A percentile compares a stretch with the other conserved stretches of the same genome.
phyloP scores from a whole-genome alignment of 2,329 filamentous ascomycete genomes.

The Aureobasidium zeae region DNA sequence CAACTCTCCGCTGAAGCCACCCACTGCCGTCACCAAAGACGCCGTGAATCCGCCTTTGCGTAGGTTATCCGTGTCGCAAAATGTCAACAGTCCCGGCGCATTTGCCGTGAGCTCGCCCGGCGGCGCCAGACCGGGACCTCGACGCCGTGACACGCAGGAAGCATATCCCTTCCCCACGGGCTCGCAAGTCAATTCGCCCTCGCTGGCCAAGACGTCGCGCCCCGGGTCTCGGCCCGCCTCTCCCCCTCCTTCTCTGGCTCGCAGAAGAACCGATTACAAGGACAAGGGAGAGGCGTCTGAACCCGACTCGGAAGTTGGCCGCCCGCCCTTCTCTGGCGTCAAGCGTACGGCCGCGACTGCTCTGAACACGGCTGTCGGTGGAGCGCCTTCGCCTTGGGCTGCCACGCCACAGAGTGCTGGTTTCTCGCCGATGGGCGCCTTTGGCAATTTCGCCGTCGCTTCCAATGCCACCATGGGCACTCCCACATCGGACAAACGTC shows the following conservation, averaged over 20 bases:
- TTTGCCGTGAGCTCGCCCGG: constrained; percentile 68
- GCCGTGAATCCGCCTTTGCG: constrained; percentile 55
- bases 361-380: constrained; percentile 41
- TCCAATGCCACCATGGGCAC: constrained; percentile 39
- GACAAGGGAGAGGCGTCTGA: constrained; percentile 34
- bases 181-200: constrained; percentile 41
- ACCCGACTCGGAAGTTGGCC: constrained; percentile 26
- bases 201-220: constrained; percentile 37
- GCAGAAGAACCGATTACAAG: constrained; percentile 54
- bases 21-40: constrained; percentile 55
- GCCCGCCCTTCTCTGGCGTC: constrained; percentile 42
- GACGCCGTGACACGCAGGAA: constrained; percentile 79
- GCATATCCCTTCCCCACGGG: constrained; percentile 46
- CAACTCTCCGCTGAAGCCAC: constrained; percentile 86
- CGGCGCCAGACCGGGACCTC: constrained; percentile 60
- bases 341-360: constrained; percentile 50
- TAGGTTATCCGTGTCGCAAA: constrained; percentile 68
- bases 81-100: constrained; percentile 51
- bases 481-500: constrained; percentile 60
- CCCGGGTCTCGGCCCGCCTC: constrained; percentile 53
- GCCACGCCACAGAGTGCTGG: constrained; percentile 51
- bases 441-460: constrained; percentile 76
- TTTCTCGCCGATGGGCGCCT: constrained; percentile 69
- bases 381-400: constrained; percentile 49
- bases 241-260: constrained; percentile 51